Evolutionary conservation across 208 protist species (phyloP).

Genomic region (Trypanosomatidae sp.): DNA sequence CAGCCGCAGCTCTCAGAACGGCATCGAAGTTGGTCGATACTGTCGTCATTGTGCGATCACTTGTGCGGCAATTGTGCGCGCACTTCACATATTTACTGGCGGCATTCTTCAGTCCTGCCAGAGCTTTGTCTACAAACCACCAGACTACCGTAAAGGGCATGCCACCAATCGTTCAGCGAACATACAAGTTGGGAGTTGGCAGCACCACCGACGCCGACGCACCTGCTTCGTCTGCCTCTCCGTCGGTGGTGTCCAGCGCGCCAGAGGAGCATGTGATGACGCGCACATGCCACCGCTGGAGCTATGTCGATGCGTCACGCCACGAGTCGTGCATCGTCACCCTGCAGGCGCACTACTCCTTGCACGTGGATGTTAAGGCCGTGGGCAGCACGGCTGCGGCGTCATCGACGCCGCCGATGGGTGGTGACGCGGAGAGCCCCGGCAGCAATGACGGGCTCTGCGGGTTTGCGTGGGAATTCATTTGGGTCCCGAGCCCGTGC

Average conservation of each 20-base stretch:
- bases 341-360: constrained; percentile 22
- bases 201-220: not conserved
- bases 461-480: constrained; percentile 28
- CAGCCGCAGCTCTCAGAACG: not conserved
- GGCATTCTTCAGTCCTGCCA: not conserved
- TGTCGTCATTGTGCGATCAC: not conserved
- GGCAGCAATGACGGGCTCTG: constrained; percentile 22
- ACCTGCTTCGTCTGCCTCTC: not conserved
- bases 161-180: constrained; percentile 5
- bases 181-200: constrained; percentile 5
- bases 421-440: not conserved
- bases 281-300: constrained; percentile 27
- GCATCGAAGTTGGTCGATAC: not conserved
- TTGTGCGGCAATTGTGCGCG: not conserved
- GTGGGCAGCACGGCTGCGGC: not conserved
- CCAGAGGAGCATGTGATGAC: constrained; percentile 1
- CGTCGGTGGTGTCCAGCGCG: not conserved
- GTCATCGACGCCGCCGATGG: not conserved
- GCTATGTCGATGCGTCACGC: constrained; percentile 11
- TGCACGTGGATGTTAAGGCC: constrained; percentile 18
- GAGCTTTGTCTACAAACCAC: too few relatives aligned
- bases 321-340: constrained; percentile 29
- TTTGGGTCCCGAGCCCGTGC: constrained; percentile 16
- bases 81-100: not conserved
- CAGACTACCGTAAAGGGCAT: not conserved